Evolutionary conservation across 306 rosid genomes (phyloP).

Genomic region (Rubus parviflorus): DNA sequence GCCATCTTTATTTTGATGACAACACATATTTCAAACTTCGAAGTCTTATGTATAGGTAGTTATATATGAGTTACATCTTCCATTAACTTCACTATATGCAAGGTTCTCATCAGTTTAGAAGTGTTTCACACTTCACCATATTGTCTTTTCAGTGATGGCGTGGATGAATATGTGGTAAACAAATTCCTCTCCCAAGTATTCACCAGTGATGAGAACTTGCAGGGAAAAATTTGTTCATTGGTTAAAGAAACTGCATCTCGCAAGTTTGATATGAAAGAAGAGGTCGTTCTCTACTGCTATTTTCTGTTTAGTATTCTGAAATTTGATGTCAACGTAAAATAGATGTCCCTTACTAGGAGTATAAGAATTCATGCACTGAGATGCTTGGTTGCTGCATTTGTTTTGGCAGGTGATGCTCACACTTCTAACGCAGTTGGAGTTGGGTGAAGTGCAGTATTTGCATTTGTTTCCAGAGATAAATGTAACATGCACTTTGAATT

Average conservation of each 20-base stretch:
- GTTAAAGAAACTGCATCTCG: conserved; percentile 83
- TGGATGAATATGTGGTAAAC: conserved; percentile 76
- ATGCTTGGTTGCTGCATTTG: conserved; percentile 24
- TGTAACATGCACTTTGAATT: conserved; percentile 69
- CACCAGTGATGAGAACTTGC: conserved; percentile 43
- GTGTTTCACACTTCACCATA: conserved; percentile 8
- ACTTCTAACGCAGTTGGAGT: conserved; percentile 85
- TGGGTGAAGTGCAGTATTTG: conserved; percentile 78
- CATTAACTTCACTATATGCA: conserved; percentile 6
- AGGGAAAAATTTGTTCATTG: conserved; percentile 63
- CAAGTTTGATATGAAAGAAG: conserved; percentile 90
- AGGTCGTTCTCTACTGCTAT: conserved; percentile 56
- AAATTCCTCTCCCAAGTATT: conserved; percentile 76
- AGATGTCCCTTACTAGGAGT: neutral
- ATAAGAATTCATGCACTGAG: neutral
- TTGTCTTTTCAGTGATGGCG: conserved; percentile 76
- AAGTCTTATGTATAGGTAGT: conserved; percentile 82
- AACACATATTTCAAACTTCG: conserved; percentile 78
- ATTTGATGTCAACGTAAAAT: conserved; percentile 20
- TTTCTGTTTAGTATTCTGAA: conserved; percentile 24
- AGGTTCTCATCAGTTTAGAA: conserved; percentile 2
- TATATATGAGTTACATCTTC: conserved; percentile 14
- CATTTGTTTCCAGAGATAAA: conserved; percentile 70
- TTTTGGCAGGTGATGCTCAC: conserved; percentile 84
- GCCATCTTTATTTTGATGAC: conserved; percentile 82